Evolutionary conservation across 2,329 filamentous ascomycete species (phyloP).

Genomic region (Myriosclerotinia scirpicola): DNA sequence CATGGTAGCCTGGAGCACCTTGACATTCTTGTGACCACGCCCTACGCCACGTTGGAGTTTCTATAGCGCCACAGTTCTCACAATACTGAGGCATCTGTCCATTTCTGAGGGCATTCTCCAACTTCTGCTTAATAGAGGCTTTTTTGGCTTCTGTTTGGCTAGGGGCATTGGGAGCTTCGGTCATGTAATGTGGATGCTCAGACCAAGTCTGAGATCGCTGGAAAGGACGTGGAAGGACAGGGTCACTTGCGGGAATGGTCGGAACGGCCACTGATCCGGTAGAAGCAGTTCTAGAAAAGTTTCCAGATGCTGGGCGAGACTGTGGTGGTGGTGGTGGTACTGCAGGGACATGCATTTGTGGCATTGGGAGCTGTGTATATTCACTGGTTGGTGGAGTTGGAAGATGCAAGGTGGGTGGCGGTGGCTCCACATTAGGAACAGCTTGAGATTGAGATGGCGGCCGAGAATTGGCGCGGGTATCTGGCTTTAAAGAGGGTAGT

Average conservation of each 20-base stretch:
- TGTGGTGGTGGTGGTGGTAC: slow-evolving; percentile 32
- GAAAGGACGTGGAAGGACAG: slow-evolving; percentile 46
- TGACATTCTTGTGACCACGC: slow-evolving; percentile 77
- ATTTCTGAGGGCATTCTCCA: slow-evolving; percentile 65
- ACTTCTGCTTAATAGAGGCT: slow-evolving; percentile 48
- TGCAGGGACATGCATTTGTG: slow-evolving; percentile 15
- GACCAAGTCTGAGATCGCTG: slow-evolving; percentile 47
- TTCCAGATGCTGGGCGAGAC: slow-evolving; percentile 47
- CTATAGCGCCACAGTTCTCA: slow-evolving; percentile 88
- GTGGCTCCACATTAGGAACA: slow-evolving; percentile 11
- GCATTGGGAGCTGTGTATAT: slow-evolving; percentile 21
- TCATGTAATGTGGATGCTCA: slow-evolving; percentile 47
- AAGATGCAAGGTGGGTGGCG: slow-evolving; percentile 18
- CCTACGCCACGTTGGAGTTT: slow-evolving; percentile 95
- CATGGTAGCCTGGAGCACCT: slow-evolving; percentile 67
- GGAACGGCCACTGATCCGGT: slow-evolving; percentile 40
- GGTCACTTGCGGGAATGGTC: slow-evolving; percentile 52
- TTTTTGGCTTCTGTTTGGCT: slow-evolving; percentile 34
- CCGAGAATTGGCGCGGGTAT: slow-evolving; percentile 24
- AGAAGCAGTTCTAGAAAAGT: slow-evolving; percentile 37
- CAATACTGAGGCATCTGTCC: slow-evolving; percentile 89
- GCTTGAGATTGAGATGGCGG: slow-evolving; percentile 10
- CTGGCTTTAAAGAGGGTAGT: slow-evolving; percentile 32
- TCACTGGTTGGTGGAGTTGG: slow-evolving; percentile 18
- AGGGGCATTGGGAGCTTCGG: slow-evolving; percentile 36